phyloP scores from a whole-genome alignment of 2,329 filamentous ascomycete species.

The Zymoseptoria pseudotritici region DNA sequence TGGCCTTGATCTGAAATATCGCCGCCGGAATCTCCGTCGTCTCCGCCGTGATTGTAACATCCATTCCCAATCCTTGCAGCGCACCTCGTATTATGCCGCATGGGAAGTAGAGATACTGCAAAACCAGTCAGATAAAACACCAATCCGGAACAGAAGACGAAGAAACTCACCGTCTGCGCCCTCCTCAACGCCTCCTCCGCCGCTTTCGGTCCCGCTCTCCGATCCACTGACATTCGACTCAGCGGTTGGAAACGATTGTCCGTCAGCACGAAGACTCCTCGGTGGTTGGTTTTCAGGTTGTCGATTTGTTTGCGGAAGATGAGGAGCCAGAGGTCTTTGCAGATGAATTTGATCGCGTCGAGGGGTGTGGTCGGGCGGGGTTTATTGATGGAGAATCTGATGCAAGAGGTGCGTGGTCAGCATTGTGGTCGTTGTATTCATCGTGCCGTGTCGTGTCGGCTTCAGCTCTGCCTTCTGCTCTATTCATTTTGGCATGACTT shows the following conservation, averaged over 20 bases:
- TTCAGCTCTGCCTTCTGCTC: neutral
- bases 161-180: constrained; percentile 65
- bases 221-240: constrained; percentile 76
- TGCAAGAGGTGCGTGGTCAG: neutral
- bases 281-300: constrained; percentile 96
- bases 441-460: neutral
- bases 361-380: constrained; percentile 87
- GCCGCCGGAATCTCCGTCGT: constrained; percentile 78
- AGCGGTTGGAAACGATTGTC: constrained; percentile 89
- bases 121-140: neutral
- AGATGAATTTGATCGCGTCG: constrained; percentile 96
- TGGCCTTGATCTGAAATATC: constrained; percentile 91
- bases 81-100: constrained; percentile 87
- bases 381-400: constrained; percentile 70
- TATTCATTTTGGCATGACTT: neutral
- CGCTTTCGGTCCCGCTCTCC: constrained; percentile 24
- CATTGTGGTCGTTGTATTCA: neutral
- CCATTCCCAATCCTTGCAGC: constrained; percentile 85
- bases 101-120: constrained; percentile 86
- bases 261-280: constrained; percentile 92
- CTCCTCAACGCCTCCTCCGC: constrained; percentile 49
- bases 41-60: constrained; percentile 85
- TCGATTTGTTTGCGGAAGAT: constrained; percentile 96
- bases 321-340: constrained; percentile 94
- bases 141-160: neutral